phyloP scores from a whole-genome alignment of 1,284 basidiomycete species.

The Stygiomarasmius scandens region DNA sequence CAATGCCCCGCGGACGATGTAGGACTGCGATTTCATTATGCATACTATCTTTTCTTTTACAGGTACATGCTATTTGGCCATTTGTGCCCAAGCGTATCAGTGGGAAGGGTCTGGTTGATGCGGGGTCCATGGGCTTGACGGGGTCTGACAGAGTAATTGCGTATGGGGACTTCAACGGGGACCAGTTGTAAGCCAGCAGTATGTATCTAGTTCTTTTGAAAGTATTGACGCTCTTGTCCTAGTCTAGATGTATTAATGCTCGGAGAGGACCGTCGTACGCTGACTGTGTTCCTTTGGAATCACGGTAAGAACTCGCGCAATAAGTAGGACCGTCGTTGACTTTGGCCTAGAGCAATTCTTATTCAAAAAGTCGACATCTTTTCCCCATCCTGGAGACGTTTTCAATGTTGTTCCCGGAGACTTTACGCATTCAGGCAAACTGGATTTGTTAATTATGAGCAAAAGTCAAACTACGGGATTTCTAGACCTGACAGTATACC shows the following conservation, averaged over 20 bases:
- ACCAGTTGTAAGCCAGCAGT: slow-evolving; percentile 77
- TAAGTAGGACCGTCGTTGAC: slow-evolving; percentile 4
- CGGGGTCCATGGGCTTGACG: slow-evolving; percentile 81
- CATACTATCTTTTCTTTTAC: slow-evolving; percentile 7
- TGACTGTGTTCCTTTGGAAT: slow-evolving; percentile 84
- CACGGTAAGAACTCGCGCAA: slow-evolving; percentile 58
- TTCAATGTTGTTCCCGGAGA: slow-evolving; percentile 90
- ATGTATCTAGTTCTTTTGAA: slow-evolving; percentile 10
- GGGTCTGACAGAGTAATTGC: slow-evolving; percentile 79
- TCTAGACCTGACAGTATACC: slow-evolving; percentile 71
- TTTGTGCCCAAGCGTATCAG: slow-evolving; percentile 84
- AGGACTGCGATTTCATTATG: slow-evolving; percentile 3
- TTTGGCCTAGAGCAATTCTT: slow-evolving; percentile 54
- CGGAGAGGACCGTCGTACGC: slow-evolving; percentile 68
- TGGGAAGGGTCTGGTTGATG: slow-evolving; percentile 82
- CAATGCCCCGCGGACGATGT: slow-evolving; percentile 13
- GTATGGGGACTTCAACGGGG: slow-evolving; percentile 94
- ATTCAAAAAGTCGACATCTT: slow-evolving; percentile 57
- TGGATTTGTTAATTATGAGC: slow-evolving; percentile 90
- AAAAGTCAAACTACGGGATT: slow-evolving; percentile 49
- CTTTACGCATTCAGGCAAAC: slow-evolving; percentile 88
- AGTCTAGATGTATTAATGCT: slow-evolving; percentile 86
- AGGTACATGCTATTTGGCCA: slow-evolving; percentile 62
- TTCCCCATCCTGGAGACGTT: slow-evolving; percentile 58
- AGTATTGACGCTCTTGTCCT: slow-evolving; percentile 1